Evolutionary conservation across 2,329 filamentous ascomycete species (phyloP).

Genomic region (Diplodia corticola): DNA sequence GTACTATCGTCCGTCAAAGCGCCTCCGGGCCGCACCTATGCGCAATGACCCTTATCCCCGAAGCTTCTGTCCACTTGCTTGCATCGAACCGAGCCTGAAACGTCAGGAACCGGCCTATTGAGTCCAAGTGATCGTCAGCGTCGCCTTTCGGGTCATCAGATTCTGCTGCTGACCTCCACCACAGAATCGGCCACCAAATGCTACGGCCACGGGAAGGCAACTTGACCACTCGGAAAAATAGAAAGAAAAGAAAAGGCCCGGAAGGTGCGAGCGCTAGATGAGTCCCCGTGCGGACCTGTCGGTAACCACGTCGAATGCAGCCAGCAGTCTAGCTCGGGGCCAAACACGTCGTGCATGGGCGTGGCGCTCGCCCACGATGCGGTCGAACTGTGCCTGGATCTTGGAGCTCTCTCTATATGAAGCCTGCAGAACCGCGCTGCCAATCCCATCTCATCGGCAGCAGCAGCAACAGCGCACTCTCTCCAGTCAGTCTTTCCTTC

Average conservation of each 20-base stretch:
- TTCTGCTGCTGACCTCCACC: not conserved
- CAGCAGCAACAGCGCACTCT: conserved; percentile 11
- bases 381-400: not conserved
- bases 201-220: not conserved
- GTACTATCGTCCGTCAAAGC: not conserved
- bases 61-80: not conserved
- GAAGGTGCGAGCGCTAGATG: not conserved
- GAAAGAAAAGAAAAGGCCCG: not conserved
- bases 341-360: not conserved
- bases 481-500: conserved; percentile 5
- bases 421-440: not conserved
- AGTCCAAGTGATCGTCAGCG: not conserved
- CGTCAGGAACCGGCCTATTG: not conserved
- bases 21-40: not conserved
- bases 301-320: not conserved
- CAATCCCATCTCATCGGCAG: not conserved
- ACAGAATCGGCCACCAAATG: not conserved
- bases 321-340: not conserved
- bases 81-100: not conserved
- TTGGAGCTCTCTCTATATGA: not conserved
- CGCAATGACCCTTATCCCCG: not conserved
- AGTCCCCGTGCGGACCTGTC: not conserved
- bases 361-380: not conserved
- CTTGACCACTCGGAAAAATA: not conserved
- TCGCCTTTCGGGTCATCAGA: not conserved